Percentiles rank a stretch among this genome's conserved stretches.
Conservation (phyloP, 768 basidiomycete genomes). For the Arthromyces matolae region DNA sequence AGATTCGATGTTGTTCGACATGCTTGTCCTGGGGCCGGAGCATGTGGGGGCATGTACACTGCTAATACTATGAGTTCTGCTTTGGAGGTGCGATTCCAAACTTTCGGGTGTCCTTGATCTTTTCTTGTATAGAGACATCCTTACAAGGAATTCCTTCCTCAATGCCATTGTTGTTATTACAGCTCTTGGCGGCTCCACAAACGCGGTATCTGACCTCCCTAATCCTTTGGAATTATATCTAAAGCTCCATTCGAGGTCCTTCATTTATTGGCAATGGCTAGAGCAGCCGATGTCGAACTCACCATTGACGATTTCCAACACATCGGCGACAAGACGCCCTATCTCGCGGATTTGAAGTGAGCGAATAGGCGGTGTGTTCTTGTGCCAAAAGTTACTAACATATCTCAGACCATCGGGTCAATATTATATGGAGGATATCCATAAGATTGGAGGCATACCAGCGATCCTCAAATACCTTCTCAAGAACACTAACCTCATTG, state of each 20-base stretch:
- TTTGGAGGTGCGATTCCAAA: constrained; percentile 46
- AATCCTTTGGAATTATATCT: neutral
- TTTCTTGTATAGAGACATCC: constrained; percentile 32
- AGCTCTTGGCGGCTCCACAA: constrained; percentile 83
- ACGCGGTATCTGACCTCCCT: constrained; percentile 52
- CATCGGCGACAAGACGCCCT: constrained; percentile 76
- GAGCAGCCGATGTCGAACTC: constrained; percentile 69
- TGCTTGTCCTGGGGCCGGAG: constrained; percentile 82
- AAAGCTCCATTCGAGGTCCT: constrained; percentile 49
- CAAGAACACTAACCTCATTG: constrained; percentile 73
- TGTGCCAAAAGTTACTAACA: neutral
- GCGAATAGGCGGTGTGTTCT: constrained; percentile 13
- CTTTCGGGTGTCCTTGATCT: neutral
- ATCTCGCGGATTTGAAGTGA: constrained; percentile 78
- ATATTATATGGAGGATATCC: constrained; percentile 90
- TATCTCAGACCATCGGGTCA: constrained; percentile 75
- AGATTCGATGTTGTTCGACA: constrained; percentile 82
- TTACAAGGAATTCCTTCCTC: constrained; percentile 56
- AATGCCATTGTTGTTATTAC: constrained; percentile 82
- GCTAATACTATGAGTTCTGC: constrained; percentile 89
- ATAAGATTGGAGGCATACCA: constrained; percentile 81
- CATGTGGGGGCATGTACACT: constrained; percentile 88
- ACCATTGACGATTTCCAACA: constrained; percentile 85
- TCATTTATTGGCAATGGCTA: constrained; percentile 80
- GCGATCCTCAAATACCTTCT: constrained; percentile 82